Evolutionary conservation across 139 green algal species (phyloP), one percentile per base, ranked within the genome.

Genomic region (Nannochloris sp.): DNA sequence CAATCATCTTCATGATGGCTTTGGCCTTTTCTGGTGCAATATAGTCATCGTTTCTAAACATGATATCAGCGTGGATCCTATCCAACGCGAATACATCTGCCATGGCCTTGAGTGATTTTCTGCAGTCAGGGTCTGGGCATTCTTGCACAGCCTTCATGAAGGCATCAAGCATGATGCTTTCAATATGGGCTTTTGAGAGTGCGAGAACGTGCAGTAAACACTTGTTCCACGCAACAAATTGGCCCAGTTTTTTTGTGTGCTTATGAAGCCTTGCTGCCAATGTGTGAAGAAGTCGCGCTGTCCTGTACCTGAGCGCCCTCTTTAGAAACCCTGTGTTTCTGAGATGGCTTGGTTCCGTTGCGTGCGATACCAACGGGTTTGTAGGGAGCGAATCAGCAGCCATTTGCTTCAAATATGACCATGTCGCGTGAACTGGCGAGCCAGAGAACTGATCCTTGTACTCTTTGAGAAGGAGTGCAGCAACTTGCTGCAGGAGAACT

Each of bases 401-500:
- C 68, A 59, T 64, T 48, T 82, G 71, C 36, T 58, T 66, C n/a
- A 87, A 69, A 67, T 81, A 87, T 44, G 66, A 44, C 60, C 78
- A 85, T 9, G 83, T 88, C 61, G 83, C 77, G 37, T 60, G 66
- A 2, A 94, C 23, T 16, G 85, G 83, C 4, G 79, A 77, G 31
- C 80, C 85, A 29, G 61, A 60, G 67, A 94, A 94, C 46, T 73
- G 61, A 27, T 83, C 66, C 49, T 72, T 63, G 75, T 94, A 92
- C 67, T 80, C 76, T 73, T 94, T 94, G 43, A 94, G 77, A 72
- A 92, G 77, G 68, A 86, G 72, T 25, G 60, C 85, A 0, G 82
- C 70, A 40, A 91, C 86, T 81, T 92, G 81, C 82, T 91, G 84
- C 77, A 89, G 77, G 67, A 93, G 75, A 67, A 93, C 86, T 11